phyloP scores from a whole-genome alignment of 2,329 filamentous ascomycete species.

The Xylariaceae sp. region DNA sequence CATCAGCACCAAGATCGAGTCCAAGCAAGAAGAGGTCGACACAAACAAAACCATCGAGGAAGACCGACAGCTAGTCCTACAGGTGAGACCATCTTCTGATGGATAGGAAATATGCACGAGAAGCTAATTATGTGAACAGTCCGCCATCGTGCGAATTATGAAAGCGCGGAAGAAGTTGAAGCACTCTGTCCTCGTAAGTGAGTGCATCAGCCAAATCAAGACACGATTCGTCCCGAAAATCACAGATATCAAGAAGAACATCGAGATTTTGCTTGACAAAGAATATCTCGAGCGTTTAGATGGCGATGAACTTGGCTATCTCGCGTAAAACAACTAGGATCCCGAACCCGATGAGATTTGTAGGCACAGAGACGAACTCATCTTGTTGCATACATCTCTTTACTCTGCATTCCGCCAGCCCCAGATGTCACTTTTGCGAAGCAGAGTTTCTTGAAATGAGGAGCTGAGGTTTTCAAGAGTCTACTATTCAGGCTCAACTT shows the following conservation, averaged over 20 bases:
- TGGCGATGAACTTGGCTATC: conserved; percentile 88
- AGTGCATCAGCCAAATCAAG: conserved; percentile 93
- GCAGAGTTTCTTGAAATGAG: background rate
- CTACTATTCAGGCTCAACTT: background rate
- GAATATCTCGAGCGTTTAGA: conserved; percentile 96
- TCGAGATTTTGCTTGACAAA: conserved; percentile 97
- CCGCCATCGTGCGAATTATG: conserved; percentile 98
- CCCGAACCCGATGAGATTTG: background rate
- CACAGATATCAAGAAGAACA: conserved; percentile 97
- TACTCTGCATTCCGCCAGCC: background rate
- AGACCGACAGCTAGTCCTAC: conserved; percentile 90
- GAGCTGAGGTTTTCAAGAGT: background rate
- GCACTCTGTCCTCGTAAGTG: conserved; percentile 86
- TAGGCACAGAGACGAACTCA: conserved; percentile 1
- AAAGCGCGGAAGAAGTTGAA: conserved; percentile 99
- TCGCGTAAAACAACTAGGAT: conserved; percentile 57
- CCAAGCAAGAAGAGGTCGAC: conserved; percentile 92
- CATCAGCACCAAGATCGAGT: conserved; percentile 87
- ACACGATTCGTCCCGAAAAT: conserved; percentile 90
- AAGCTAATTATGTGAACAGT: conserved; percentile 47
- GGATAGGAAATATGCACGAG: conserved; percentile 7
- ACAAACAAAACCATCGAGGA: conserved; percentile 99
- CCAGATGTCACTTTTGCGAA: background rate
- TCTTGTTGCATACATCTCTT: background rate
- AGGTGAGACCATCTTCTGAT: conserved; percentile 56